Percentiles rank a stretch among this genome's conserved stretches.
These are phyloP conservation scores for Hyaloraphidium curvatum DNA, from an alignment of 192 early-diverging fungal genomes.

Conservation along the genomic window DNA sequence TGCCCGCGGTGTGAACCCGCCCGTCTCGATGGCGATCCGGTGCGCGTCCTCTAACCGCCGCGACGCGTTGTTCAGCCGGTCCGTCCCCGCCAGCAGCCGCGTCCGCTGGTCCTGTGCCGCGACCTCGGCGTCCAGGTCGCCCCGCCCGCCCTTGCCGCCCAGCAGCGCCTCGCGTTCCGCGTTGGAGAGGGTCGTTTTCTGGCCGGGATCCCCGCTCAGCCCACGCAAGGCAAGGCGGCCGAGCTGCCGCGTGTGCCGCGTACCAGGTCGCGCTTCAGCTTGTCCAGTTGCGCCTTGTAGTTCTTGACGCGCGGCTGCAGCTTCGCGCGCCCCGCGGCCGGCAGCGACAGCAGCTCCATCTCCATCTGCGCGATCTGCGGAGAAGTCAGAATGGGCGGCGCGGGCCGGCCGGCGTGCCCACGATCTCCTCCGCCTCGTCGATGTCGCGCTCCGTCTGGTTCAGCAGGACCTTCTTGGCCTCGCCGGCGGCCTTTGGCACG, in stretches of 20 bases:
- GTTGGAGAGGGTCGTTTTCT: too few relatives aligned
- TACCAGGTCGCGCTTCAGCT: constrained; percentile 58
- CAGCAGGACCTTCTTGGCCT: constrained; percentile 43
- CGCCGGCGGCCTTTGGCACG: constrained; percentile 35
- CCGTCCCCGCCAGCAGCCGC: constrained; percentile 62
- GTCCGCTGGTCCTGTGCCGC: constrained; percentile 56
- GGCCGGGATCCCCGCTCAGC: too few relatives aligned
- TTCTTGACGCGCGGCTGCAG: constrained; percentile 43
- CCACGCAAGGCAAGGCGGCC: too few relatives aligned
- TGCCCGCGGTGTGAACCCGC: too few relatives aligned
- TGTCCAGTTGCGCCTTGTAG: constrained; percentile 65
- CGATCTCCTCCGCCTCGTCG: constrained; percentile 79
- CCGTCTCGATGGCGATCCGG: constrained; percentile 75
- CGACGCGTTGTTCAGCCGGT: constrained; percentile 58
- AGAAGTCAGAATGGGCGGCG: neutral
- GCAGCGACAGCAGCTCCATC: constrained; percentile 65
- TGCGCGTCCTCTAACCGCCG: constrained; percentile 70
- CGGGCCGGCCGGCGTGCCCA: constrained; percentile 12
- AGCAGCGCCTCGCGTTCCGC: constrained; percentile 44
- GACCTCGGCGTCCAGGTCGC: constrained; percentile 25
- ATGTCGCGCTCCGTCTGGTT: constrained; percentile 66
- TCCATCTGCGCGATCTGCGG: constrained; percentile 74
- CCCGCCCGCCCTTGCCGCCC: constrained; percentile 19
- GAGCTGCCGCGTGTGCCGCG: constrained; percentile 1
- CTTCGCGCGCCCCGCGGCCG: constrained; percentile 34